Evolutionary conservation across 2,329 filamentous ascomycete species (phyloP).

Genomic region (Ophiosphaerella narmari): DNA sequence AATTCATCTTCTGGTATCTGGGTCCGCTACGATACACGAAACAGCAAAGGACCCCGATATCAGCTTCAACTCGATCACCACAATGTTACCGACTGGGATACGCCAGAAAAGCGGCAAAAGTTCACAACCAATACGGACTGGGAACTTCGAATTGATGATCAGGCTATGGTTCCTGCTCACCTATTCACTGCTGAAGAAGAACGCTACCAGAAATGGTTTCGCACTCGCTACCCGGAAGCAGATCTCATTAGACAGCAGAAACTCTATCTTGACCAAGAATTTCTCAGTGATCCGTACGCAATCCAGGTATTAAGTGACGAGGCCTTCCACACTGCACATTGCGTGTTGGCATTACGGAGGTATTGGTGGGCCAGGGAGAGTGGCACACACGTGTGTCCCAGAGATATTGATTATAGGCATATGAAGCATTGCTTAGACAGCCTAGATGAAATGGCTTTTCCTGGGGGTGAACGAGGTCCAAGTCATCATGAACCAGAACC

Average conservation of each 20-base stretch:
- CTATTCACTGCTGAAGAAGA: constrained; percentile 9
- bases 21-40: neutral
- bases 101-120: neutral
- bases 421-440: constrained; percentile 14
- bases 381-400: constrained; percentile 12
- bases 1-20: neutral
- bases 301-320: neutral
- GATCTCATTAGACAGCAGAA: neutral
- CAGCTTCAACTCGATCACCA: neutral
- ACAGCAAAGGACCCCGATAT: neutral
- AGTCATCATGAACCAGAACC: constrained; percentile 1
- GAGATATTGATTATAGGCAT: constrained; percentile 15
- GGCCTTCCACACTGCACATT: constrained; percentile 16
- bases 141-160: constrained; percentile 20
- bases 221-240: constrained; percentile 11
- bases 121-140: constrained; percentile 1
- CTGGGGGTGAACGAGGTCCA: constrained; percentile 3
- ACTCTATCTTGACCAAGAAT: neutral
- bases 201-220: constrained; percentile 13
- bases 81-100: neutral
- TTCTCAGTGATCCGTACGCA: neutral
- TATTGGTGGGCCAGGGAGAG: constrained; percentile 12
- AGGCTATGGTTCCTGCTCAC: constrained; percentile 14
- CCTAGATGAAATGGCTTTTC: constrained; percentile 18
- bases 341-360: constrained; percentile 12